phyloP scores from a whole-genome alignment of 768 basidiomycete genomes.

The Suillus plorans region DNA sequence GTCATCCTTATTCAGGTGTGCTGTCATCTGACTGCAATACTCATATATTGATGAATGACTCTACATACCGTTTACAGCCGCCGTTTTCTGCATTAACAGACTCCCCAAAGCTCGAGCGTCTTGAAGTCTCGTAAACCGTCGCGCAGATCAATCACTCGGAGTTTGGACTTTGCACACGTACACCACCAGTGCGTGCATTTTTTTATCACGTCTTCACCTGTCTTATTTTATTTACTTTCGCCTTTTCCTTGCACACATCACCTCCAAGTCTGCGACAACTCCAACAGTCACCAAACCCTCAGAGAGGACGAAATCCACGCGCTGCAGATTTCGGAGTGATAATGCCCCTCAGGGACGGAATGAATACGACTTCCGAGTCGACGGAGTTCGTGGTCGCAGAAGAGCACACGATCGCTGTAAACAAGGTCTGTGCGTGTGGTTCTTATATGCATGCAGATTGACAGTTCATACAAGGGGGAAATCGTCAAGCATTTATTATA shows the following conservation, averaged over 20 bases:
- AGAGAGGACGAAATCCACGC: conserved; percentile 98
- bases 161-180: conserved; percentile 92
- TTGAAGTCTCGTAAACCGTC: conserved; percentile 84
- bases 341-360: conserved; percentile 93
- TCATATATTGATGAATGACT: conserved; percentile 36
- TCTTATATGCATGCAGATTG: background rate
- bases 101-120: conserved; percentile 89
- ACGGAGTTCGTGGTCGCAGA: conserved; percentile 97
- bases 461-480: conserved; percentile 59
- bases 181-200: conserved; percentile 84
- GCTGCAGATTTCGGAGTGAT: conserved; percentile 95
- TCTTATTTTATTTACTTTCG: background rate
- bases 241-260: background rate
- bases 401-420: conserved; percentile 83
- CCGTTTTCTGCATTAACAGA: conserved; percentile 92
- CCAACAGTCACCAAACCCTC: conserved; percentile 84
- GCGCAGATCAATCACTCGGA: conserved; percentile 81
- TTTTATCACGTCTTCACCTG: background rate
- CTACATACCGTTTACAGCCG: conserved; percentile 51
- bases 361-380: conserved; percentile 79
- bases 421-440: conserved; percentile 57
- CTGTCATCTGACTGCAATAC: background rate
- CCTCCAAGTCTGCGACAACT: background rate
- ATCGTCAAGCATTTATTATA: conserved; percentile 95
- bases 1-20: conserved; percentile 62